Conservation (phyloP, 371 early-diverging fungal genomes). For the Encephalitozoon romaleae region DNA sequence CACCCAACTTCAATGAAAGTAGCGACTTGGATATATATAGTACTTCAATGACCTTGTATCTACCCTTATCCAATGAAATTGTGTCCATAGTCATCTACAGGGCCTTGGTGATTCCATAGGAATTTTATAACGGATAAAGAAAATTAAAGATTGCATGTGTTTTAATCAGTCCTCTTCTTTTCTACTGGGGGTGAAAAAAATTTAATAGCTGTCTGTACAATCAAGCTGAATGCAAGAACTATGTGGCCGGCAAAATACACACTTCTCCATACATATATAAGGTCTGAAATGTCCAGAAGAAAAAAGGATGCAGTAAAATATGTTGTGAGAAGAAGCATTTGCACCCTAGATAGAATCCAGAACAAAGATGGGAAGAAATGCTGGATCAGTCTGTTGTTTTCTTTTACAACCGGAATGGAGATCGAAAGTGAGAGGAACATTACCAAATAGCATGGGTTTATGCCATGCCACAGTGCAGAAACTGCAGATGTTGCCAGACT, state of each 20-base stretch:
- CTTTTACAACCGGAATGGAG: slow-evolving; percentile 19
- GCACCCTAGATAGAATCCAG: slow-evolving; percentile 17
- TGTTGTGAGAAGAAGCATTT: slow-evolving; percentile 42
- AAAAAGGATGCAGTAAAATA: slow-evolving; percentile 53
- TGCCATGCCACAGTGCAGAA: slow-evolving; percentile 49
- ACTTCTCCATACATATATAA: slow-evolving; percentile 33
- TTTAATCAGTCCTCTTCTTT: not conserved
- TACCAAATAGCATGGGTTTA: slow-evolving; percentile 42
- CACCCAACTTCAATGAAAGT: not conserved
- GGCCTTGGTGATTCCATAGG: not conserved
- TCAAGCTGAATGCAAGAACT: not conserved
- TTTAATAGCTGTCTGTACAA: not conserved
- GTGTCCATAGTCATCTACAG: not conserved
- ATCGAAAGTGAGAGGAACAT: slow-evolving; percentile 46
- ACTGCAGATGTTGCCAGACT: slow-evolving; percentile 35
- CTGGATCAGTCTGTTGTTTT: slow-evolving; percentile 23
- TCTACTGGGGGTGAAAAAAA: not conserved
- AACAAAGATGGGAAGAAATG: not conserved
- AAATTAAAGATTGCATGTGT: not conserved
- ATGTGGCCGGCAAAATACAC: slow-evolving; percentile 48
- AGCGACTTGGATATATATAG: slow-evolving; percentile 10
- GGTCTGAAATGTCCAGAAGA: slow-evolving; percentile 29
- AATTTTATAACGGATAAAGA: not conserved
- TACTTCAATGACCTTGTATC: slow-evolving; percentile 7
- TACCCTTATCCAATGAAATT: not conserved